phyloP scores from a whole-genome alignment of 768 basidiomycete genomes.

The Coprinopsis cinerea region DNA sequence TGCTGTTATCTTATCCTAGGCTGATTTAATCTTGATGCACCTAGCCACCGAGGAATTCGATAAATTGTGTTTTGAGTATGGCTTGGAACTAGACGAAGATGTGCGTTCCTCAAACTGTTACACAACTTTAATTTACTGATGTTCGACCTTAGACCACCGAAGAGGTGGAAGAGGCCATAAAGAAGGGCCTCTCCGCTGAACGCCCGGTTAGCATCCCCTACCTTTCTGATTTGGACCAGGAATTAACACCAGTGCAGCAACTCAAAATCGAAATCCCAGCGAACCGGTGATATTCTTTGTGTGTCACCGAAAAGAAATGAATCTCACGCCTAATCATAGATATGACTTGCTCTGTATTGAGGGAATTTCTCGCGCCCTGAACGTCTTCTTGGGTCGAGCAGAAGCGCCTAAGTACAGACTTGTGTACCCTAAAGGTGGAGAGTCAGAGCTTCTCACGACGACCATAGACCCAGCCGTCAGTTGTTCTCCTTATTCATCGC shows the following conservation, averaged over 20 bases:
- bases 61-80: conserved; percentile 93
- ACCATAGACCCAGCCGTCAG: conserved; percentile 69
- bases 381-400: conserved; percentile 70
- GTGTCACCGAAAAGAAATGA: not conserved
- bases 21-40: conserved; percentile 11
- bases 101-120: conserved; percentile 40
- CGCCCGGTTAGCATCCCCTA: conserved; percentile 53
- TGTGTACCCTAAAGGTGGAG: conserved; percentile 64
- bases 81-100: conserved; percentile 96
- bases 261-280: conserved; percentile 98
- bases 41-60: conserved; percentile 93
- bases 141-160: conserved; percentile 64
- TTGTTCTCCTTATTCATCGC: conserved; percentile 4
- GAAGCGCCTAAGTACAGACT: conserved; percentile 69
- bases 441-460: conserved; percentile 58
- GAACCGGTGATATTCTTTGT: conserved; percentile 59
- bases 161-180: conserved; percentile 76
- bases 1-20: not conserved
- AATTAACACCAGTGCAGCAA: conserved; percentile 49
- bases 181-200: conserved; percentile 80
- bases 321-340: conserved; percentile 36
- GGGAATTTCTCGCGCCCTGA: conserved; percentile 84
- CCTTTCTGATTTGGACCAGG: not conserved
- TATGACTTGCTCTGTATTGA: conserved; percentile 98
- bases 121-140: not conserved